Base-by-base conservation (phyloP, 2,329 filamentous ascomycete species). In the Tolypocladium tropicale region DNA sequence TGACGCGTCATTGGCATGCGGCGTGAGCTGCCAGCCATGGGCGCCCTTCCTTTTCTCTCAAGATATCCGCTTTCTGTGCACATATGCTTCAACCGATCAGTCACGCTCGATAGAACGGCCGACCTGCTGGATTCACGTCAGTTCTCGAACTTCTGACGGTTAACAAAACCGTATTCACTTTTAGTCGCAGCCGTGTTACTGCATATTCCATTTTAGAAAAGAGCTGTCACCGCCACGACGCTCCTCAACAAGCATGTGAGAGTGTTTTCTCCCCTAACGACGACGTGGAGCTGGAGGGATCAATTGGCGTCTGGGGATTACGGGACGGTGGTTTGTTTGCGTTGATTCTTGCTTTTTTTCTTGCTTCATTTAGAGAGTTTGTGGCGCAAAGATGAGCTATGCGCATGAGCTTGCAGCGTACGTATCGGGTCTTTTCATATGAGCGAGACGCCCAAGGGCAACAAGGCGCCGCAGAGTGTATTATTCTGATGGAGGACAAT, bases 1-100 rank as follows among this genome's bases (percentile, higher is more conserved):
- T 70, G 30, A 39, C 25, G 3, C 43, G 39, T 50, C 12, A 57
- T 64, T 66, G 64, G 28, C 14, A 6, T 32, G 18, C 39, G 32
- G 16, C 21, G 28, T 48, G 36, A 53, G 23, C 39, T 39, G 48
- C 37, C n/a, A 46, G 52, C 41, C 6, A 51, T 56, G 64, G 66
- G 62, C 58, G 55, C 16, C 36, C 54, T 55, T 59, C 62, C 56
- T 64, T 56, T 67, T 66, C 63, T 67, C 63, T 67, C 30, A 32
- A n/a, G 16, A 28, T 21, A 10, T 46, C 51, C 14, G 3, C 21
- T 50, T 56, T 56, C 41, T 53, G 36, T 34, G 55, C 52, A 55
- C 36, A 48, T 52, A 50, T 51, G 25, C 50, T 57, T 55, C n/a
- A 34, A 49, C 37, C 36, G 2, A 52, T 39, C 41, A 39, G 49